A percentile compares a stretch with the other conserved stretches of the same genome.
phyloP scores from a whole-genome alignment of 2,329 filamentous ascomycete species.

The Gnomoniopsis sp. region DNA sequence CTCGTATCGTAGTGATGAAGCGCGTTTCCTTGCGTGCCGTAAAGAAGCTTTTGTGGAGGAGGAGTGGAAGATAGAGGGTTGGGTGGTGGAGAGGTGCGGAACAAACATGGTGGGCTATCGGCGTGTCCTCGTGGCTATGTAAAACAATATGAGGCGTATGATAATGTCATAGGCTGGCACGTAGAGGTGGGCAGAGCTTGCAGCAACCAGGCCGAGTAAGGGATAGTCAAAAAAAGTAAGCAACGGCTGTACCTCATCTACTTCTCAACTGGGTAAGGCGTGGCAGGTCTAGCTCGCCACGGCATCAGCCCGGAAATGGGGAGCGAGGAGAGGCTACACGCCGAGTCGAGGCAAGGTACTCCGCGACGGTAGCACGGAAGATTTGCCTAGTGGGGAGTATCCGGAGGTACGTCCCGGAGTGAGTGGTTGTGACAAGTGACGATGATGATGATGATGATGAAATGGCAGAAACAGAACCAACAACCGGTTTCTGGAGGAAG shows the following conservation, averaged over 20 bases:
- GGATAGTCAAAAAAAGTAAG: neutral
- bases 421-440: neutral
- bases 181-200: neutral
- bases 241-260: slow-evolving; percentile 6
- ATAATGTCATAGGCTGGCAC: slow-evolving; percentile 16
- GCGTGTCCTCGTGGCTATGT: slow-evolving; percentile 11
- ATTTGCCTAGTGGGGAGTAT: neutral
- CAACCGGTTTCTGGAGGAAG: neutral
- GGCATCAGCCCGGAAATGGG: neutral
- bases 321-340: neutral
- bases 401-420: neutral
- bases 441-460: neutral
- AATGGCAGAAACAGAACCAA: neutral
- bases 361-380: too few species aligned
- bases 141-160: slow-evolving; percentile 12
- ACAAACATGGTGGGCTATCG: slow-evolving; percentile 7
- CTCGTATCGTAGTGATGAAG: neutral
- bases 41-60: neutral
- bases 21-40: neutral
- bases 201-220: neutral
- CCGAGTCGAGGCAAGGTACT: neutral
- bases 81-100: slow-evolving; percentile 7
- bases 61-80: neutral
- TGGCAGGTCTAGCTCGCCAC: neutral
- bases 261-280: neutral